Percentiles rank a stretch among this genome's conserved stretches.
Conservation (phyloP, 176 grass and related monocot species). For the Raddia guianensis region DNA sequence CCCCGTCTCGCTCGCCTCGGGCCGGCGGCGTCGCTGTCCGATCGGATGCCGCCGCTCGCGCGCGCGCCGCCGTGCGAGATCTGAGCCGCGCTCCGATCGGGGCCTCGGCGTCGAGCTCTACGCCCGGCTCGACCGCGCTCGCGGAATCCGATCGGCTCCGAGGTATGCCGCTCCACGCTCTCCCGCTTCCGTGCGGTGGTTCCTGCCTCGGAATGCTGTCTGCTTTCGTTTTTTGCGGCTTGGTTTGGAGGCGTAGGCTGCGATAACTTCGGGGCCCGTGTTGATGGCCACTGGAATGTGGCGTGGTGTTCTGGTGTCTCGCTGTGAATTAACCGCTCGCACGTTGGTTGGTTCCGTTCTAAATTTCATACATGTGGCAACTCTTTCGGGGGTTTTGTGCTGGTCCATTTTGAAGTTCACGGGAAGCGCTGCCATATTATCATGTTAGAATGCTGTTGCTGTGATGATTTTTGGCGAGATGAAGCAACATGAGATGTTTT, state of each 20-base stretch:
- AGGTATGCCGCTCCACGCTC: slow-evolving; percentile 16
- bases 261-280: not conserved
- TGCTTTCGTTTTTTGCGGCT: not conserved
- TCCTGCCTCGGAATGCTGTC: not conserved
- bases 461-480: not conserved
- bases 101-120: not conserved
- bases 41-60: not conserved
- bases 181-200: not conserved
- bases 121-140: not conserved
- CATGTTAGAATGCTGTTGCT: not conserved
- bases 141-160: not conserved
- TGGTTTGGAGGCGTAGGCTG: not conserved
- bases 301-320: not conserved
- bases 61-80: slow-evolving; percentile 1
- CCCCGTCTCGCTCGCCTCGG: not conserved
- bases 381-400: not conserved
- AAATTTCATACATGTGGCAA: not conserved
- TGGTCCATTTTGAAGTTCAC: not conserved
- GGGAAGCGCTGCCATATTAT: not conserved
- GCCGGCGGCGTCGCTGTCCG: slow-evolving; percentile 5
- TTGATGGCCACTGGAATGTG: slow-evolving; percentile 18
- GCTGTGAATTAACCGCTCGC: not conserved
- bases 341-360: no score
- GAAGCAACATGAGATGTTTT: not conserved
- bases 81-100: not conserved